A percentile compares a stretch with the other conserved stretches of the same genome.
These are phyloP conservation scores for Pseudotulostoma volvatum DNA, from an alignment of 495 filamentous ascomycete species.

Conservation along the genomic window DNA sequence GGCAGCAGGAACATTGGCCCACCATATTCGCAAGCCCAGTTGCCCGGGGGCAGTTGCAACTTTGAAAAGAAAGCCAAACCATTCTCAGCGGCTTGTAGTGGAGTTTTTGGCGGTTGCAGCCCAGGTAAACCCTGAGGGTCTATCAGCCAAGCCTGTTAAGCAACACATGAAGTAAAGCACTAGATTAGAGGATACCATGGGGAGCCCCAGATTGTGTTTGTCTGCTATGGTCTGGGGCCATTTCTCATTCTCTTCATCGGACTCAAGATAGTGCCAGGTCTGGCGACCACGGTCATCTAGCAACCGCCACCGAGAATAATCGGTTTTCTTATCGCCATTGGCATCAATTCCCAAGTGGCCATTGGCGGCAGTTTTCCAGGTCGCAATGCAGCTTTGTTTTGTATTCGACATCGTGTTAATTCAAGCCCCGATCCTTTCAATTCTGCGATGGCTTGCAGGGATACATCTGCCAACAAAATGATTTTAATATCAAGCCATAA, in stretches of 20 bases:
- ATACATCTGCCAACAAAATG: no score
- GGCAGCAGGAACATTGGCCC: conserved; percentile 79
- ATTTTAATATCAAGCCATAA: no score
- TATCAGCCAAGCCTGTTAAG: conserved; percentile 5
- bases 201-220: conserved; percentile 67
- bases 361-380: conserved; percentile 25
- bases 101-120: conserved; percentile 51
- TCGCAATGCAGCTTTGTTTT: conserved; percentile 19
- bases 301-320: conserved; percentile 70
- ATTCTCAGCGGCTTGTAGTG: conserved; percentile 64
- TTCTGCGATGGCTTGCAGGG: no score
- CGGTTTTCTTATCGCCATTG: conserved; percentile 41
- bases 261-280: conserved; percentile 84
- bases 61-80: conserved; percentile 79
- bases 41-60: conserved; percentile 71
- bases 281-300: conserved; percentile 67
- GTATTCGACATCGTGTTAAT: no score
- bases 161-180: not conserved
- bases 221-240: conserved; percentile 83
- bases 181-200: conserved; percentile 28
- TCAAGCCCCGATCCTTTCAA: no score
- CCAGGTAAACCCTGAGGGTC: conserved; percentile 47
- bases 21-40: conserved; percentile 96
- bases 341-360: conserved; percentile 23
- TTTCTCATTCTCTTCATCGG: conserved; percentile 50